Evolutionary conservation across 2,329 filamentous ascomycete genomes (phyloP).

Genomic region (Colletotrichum sp.): DNA sequence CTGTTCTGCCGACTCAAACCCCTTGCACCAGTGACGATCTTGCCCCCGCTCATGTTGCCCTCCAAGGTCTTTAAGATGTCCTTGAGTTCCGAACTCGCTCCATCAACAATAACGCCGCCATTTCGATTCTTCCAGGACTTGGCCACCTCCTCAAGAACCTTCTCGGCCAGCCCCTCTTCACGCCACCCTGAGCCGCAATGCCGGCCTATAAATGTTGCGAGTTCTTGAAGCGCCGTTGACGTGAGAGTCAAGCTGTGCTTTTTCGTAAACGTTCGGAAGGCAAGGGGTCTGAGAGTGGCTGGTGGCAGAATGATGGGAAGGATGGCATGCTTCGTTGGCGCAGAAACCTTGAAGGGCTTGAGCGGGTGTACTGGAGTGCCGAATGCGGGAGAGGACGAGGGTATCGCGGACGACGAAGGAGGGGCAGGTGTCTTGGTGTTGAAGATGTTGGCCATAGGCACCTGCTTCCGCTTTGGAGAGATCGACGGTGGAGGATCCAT

Average conservation of each 20-base stretch:
- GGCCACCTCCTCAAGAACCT: conserved; percentile 89
- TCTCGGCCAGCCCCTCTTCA: conserved; percentile 91
- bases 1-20: conserved; percentile 69
- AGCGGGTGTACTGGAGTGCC: conserved; percentile 85
- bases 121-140: conserved; percentile 90
- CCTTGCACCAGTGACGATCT: conserved; percentile 57
- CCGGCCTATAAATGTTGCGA: conserved; percentile 89
- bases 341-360: conserved; percentile 62
- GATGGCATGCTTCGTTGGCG: conserved; percentile 61
- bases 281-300: conserved; percentile 84
- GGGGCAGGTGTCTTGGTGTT: conserved; percentile 38
- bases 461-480: conserved; percentile 27
- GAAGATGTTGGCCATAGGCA: conserved; percentile 42
- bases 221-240: conserved; percentile 81
- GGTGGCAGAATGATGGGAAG: conserved; percentile 90
- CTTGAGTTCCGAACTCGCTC: conserved; percentile 75
- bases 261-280: conserved; percentile 95
- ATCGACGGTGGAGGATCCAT: conserved; percentile 36
- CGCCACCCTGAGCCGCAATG: conserved; percentile 97
- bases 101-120: conserved; percentile 90
- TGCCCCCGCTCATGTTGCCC: conserved; percentile 88
- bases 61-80: conserved; percentile 85
- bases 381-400: conserved; percentile 90
- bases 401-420: conserved; percentile 64
- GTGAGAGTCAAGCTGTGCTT: conserved; percentile 95